Percentiles rank a stretch among this genome's conserved stretches.
phyloP scores from a whole-genome alignment of 2,329 filamentous ascomycete genomes.

The Phyllosticta paracitricarpa region DNA sequence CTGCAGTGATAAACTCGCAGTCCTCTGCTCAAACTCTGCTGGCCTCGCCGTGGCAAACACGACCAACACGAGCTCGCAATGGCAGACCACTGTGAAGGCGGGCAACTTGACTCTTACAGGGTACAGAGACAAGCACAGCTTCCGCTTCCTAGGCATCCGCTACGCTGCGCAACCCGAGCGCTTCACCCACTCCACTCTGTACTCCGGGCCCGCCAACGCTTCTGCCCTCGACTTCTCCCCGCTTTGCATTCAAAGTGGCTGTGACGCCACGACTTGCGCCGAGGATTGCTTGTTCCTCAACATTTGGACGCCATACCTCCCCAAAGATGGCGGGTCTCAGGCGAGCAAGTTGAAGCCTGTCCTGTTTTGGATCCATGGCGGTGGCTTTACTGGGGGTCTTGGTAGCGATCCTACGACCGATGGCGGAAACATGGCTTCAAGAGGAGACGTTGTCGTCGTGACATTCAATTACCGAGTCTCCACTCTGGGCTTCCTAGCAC shows the following conservation, averaged over 20 bases:
- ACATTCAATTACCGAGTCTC: constrained; percentile 34
- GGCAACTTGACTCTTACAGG: constrained; percentile 14
- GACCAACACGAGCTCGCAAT: constrained; percentile 13
- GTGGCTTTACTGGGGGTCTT: constrained; percentile 32
- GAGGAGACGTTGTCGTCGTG: constrained; percentile 31
- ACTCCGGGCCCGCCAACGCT: constrained; percentile 22
- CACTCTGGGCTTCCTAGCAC: constrained; percentile 26
- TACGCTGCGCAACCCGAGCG: constrained; percentile 37
- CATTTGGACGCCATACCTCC: constrained; percentile 29
- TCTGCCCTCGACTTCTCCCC: constrained; percentile 30
- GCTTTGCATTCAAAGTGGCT: constrained; percentile 31
- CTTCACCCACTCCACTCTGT: constrained; percentile 36
- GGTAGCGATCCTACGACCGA: constrained; percentile 31
- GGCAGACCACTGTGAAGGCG: constrained; percentile 14
- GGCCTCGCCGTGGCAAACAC: constrained; percentile 13
- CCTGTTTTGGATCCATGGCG: constrained; percentile 40
- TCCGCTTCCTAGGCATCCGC: constrained; percentile 42
- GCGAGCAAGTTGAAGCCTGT: constrained; percentile 31
- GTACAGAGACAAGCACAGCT: constrained; percentile 33
- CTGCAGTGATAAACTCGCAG: constrained; percentile 12
- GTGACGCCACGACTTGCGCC: constrained; percentile 15
- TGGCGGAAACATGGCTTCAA: constrained; percentile 9
- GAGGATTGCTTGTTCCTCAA: constrained; percentile 39
- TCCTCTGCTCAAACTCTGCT: constrained; percentile 17
- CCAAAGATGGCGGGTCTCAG: constrained; percentile 11